Percentiles rank a stretch among this genome's conserved stretches.
Evolutionary conservation across 2,329 filamentous ascomycete species (phyloP).

Genomic region (Claviceps digitariae): DNA sequence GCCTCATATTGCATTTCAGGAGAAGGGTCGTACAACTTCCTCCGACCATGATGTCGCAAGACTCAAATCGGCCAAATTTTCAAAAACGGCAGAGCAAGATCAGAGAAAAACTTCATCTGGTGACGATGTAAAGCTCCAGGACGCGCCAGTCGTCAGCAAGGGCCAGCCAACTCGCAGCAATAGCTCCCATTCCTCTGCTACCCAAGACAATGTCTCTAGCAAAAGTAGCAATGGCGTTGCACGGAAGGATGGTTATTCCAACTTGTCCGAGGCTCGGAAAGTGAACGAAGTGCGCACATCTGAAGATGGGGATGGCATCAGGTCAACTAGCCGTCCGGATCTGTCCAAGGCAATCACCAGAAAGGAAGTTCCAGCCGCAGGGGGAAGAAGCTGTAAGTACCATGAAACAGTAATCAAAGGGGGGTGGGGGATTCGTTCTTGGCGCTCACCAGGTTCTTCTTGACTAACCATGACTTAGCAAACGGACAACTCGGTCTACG

Average conservation of each 20-base stretch:
- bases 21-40: conserved; percentile 52
- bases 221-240: conserved; percentile 21
- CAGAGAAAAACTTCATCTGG: conserved; percentile 14
- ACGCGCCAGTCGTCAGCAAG: conserved; percentile 57
- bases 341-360: conserved; percentile 40
- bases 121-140: conserved; percentile 62
- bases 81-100: conserved; percentile 23
- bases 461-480: neutral
- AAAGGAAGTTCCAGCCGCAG: conserved; percentile 45
- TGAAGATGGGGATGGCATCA: conserved; percentile 39
- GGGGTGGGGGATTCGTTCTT: neutral
- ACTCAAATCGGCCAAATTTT: conserved; percentile 36
- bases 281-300: conserved; percentile 38
- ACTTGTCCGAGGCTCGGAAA: conserved; percentile 17
- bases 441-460: neutral
- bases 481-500: conserved; percentile 3
- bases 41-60: conserved; percentile 45
- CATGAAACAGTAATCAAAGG: neutral
- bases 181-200: conserved; percentile 28
- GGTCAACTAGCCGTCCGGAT: conserved; percentile 25
- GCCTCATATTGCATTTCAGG: conserved; percentile 86
- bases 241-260: conserved; percentile 13
- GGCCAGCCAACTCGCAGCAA: conserved; percentile 25
- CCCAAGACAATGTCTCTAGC: conserved; percentile 21
- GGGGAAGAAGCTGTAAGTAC: conserved; percentile 28